phyloP scores from a whole-genome alignment of 305 asterid genomes.

The Fraxinus xanthoxyloides region DNA sequence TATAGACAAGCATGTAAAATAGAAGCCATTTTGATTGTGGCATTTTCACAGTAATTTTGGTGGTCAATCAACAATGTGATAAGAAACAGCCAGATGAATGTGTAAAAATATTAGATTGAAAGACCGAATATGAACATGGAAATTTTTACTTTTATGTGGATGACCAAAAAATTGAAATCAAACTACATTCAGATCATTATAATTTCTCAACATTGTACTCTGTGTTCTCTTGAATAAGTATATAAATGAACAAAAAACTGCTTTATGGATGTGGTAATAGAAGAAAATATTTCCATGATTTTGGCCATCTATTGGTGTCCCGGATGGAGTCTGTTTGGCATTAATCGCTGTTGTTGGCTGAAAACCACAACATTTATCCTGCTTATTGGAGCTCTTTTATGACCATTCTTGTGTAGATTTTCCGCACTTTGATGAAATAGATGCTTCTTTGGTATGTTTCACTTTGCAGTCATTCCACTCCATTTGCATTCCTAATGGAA shows the following conservation, averaged over 20 bases:
- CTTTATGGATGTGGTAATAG: conserved; percentile 9
- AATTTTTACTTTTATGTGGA: background rate
- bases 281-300: background rate
- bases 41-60: background rate
- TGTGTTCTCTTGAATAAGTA: background rate
- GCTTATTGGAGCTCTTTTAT: conserved; percentile 11
- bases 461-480: conserved; percentile 13
- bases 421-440: background rate
- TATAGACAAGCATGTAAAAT: background rate
- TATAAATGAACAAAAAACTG: background rate
- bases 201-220: background rate
- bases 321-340: conserved; percentile 2
- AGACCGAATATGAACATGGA: background rate
- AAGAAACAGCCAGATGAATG: background rate
- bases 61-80: background rate
- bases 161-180: background rate
- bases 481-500: background rate
- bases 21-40: background rate
- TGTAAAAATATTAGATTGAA: background rate
- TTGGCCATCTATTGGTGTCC: background rate
- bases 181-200: background rate
- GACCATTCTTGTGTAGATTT: background rate
- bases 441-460: conserved; percentile 4
- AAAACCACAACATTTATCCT: conserved; percentile 13
- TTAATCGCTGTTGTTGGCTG: conserved; percentile 8